These are phyloP conservation scores for Biscutella laevigata DNA, from an alignment of 441 rosid genomes.

Conservation along the genomic window DNA sequence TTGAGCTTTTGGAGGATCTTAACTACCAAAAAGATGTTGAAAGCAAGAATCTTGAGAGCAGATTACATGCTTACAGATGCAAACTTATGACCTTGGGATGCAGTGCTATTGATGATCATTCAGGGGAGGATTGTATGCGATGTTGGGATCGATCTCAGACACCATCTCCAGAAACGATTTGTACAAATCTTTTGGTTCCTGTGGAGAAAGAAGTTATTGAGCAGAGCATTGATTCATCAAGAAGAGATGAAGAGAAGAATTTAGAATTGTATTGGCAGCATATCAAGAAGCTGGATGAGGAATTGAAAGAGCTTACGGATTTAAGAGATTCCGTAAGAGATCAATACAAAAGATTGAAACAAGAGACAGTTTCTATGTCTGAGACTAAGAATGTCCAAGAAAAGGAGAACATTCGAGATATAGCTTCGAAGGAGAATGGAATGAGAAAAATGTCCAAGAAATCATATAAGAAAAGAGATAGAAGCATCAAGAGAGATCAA, in stretches of 20 bases:
- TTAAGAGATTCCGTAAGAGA: neutral
- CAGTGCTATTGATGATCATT: neutral
- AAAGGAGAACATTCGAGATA: too few species aligned
- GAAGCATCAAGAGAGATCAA: constrained; percentile 19
- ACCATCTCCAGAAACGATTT: constrained; percentile 17
- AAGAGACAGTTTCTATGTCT: constrained; percentile 13
- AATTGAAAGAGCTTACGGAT: constrained; percentile 34
- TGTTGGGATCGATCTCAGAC: constrained; percentile 16
- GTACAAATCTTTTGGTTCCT: constrained; percentile 1
- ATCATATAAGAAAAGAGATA: constrained; percentile 24
- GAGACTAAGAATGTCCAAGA: constrained; percentile 8
- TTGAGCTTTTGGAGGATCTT: too few species aligned
- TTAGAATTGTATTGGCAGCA: neutral
- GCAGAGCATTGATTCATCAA: constrained; percentile 22
- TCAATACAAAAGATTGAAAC: constrained; percentile 9
- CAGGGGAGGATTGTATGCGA: neutral
- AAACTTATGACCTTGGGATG: too few species aligned
- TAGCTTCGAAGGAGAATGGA: too few species aligned
- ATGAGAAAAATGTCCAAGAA: constrained; percentile 25
- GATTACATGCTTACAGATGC: too few species aligned
- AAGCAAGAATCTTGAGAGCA: constrained; percentile 51
- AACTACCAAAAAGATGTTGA: constrained; percentile 55
- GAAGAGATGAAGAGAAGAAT: constrained; percentile 31
- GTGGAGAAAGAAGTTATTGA: constrained; percentile 24
- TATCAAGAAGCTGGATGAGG: constrained; percentile 34